Evolutionary conservation across 176 grass and related monocot genomes (phyloP).

Genomic region (Oryza glumipatula): DNA sequence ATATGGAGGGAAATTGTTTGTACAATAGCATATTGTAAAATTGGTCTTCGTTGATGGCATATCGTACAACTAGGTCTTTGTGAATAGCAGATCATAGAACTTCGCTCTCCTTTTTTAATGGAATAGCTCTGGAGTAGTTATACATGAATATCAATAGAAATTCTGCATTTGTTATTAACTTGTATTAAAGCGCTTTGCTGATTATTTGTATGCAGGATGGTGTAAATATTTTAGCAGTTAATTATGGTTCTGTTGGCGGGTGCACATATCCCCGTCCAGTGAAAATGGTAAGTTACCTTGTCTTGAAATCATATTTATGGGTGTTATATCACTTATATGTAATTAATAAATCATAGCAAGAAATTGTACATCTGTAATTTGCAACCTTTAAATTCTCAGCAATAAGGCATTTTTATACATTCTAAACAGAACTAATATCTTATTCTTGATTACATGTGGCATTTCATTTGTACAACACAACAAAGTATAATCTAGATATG

Average conservation of each 20-base stretch:
- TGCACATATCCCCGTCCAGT: slow-evolving; percentile 76
- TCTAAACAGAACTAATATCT: not conserved
- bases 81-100: not conserved
- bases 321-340: not conserved
- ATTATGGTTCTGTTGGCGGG: slow-evolving; percentile 90
- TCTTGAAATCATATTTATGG: slow-evolving; percentile 27
- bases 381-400: not conserved
- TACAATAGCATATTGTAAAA: not conserved
- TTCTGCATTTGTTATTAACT: slow-evolving; percentile 21
- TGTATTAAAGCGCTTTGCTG: slow-evolving; percentile 21
- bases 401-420: not conserved
- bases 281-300: slow-evolving; percentile 67
- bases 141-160: slow-evolving; percentile 7
- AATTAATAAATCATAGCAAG: slow-evolving; percentile 7
- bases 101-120: not conserved
- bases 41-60: not conserved
- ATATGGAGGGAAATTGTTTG: not conserved
- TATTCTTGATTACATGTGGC: not conserved
- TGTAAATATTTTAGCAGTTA: slow-evolving; percentile 87
- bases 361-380: not conserved
- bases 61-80: not conserved
- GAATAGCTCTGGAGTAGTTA: not conserved
- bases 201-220: slow-evolving; percentile 68
- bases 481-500: not conserved
- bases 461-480: slow-evolving; percentile 4